Evolutionary conservation across 768 basidiomycete genomes (phyloP), one percentile per base, ranked within the genome.

Genomic region (Boletus pseudopeckii): DNA sequence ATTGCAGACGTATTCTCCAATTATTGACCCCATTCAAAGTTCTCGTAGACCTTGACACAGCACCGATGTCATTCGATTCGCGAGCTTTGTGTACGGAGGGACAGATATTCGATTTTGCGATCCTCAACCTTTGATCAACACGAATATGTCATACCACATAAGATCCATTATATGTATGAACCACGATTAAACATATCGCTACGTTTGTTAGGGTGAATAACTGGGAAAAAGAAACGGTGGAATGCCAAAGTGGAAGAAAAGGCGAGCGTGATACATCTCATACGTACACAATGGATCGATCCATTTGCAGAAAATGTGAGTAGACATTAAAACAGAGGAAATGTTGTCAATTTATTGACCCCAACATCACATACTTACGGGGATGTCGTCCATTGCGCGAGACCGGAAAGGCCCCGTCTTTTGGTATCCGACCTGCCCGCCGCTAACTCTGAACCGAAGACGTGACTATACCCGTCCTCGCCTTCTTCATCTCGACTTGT

Each of bases 371-470:
- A 14, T 40, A 55, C 62, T 64, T 49, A 68, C 47, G 62, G 57
- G 26, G 67, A 54, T 34, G 62, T 49, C 40, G 61, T 63, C 68
- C 66, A 70, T 48, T 71, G 66, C 13, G 64, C 57, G 8, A 70
- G 56, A 36, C 71, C 64, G 32, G 74, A 74, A 24, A 75, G 57
- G 15, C 64, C 71, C 36, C 60, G 63, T 48, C 68, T 66, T 58
- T 66, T 75, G 22, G 59, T 55, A 24, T 58, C 48, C 28, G 56
- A 56, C 38, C 59, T 51, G n/a, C 63, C 52, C 13, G 53, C 45
- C 14, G 54, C 57, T 6, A 39, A 30, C 5, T 60, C 56, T 22
- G 65, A 57, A 10, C 62, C 56, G 11, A 67, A 57, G n/a, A 56
- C 55, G n/a, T 47, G 57, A 8, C 55, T 60, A 26, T 65, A 60